Evolutionary conservation across 2,329 filamentous ascomycete genomes (phyloP).

Genomic region (Hypoxylon sp.): DNA sequence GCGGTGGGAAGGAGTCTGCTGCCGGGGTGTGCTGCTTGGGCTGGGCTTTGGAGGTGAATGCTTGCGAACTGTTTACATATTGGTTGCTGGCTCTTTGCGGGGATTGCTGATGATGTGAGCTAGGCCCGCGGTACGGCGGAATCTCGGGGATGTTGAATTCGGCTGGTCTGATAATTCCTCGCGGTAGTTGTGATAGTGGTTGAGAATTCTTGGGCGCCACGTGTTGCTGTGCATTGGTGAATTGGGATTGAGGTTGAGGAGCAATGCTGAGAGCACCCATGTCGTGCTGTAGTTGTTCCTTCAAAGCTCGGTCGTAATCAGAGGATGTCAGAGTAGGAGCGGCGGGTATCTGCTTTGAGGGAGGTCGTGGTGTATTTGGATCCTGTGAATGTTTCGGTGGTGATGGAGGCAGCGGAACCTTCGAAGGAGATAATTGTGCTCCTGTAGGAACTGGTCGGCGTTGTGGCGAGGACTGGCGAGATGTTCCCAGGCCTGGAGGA

Average conservation of each 20-base stretch:
- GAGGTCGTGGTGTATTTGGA: constrained; percentile 63
- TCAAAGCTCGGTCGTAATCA: constrained; percentile 73
- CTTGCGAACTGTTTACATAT: constrained; percentile 55
- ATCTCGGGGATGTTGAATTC: constrained; percentile 68
- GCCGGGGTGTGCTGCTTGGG: constrained; percentile 61
- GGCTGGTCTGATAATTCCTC: constrained; percentile 58
- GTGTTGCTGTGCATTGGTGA: constrained; percentile 42
- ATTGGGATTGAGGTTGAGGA: constrained; percentile 49
- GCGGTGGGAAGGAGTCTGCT: constrained; percentile 69
- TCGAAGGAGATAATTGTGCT: constrained; percentile 67
- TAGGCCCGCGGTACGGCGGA: constrained; percentile 66
- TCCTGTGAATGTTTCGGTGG: constrained; percentile 65
- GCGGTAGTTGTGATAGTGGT: constrained; percentile 56
- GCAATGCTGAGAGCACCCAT: constrained; percentile 70
- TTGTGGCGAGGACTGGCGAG: constrained; percentile 73
- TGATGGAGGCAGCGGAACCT: constrained; percentile 73
- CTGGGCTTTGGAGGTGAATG: constrained; percentile 71
- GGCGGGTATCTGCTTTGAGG: constrained; percentile 64
- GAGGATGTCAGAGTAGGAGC: constrained; percentile 65
- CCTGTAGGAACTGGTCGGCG: constrained; percentile 65
- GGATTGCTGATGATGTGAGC: constrained; percentile 50
- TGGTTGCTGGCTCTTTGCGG: constrained; percentile 52
- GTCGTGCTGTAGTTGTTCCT: constrained; percentile 75
- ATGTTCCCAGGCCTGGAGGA: constrained; percentile 62
- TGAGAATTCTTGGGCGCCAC: constrained; percentile 54